Conservation (phyloP, 2,329 filamentous ascomycete genomes). For the Aphanoascus verrucosus region DNA sequence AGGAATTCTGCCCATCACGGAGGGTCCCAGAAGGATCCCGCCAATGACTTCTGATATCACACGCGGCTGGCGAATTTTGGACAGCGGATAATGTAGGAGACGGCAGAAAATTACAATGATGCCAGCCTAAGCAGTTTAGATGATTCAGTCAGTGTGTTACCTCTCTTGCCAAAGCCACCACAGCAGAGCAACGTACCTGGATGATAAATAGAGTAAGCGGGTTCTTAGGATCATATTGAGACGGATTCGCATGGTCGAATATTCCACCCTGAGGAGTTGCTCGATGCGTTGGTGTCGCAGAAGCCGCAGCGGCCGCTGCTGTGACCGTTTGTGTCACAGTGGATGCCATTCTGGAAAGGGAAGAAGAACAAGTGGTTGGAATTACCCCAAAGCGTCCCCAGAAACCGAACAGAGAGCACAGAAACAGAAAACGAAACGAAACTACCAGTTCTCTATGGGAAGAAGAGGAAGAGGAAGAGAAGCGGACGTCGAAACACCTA, state of each 20-base stretch:
- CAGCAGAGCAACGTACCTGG: constrained; percentile 41
- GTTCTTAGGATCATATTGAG: constrained; percentile 57
- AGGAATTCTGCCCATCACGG: constrained; percentile 76
- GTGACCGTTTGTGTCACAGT: constrained; percentile 8
- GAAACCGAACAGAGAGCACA: background rate
- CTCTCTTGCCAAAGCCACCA: background rate
- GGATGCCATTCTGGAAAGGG: constrained; percentile 8
- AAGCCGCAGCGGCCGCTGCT: constrained; percentile 11
- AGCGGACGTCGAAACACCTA: no score
- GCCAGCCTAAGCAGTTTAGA: constrained; percentile 41
- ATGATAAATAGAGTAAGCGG: constrained; percentile 69
- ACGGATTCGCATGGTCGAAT: constrained; percentile 59
- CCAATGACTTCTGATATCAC: constrained; percentile 78
- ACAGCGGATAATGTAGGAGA: constrained; percentile 63
- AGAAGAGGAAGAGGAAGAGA: background rate
- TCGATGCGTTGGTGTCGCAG: constrained; percentile 24
- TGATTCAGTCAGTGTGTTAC: background rate
- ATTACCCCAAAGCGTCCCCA: no score
- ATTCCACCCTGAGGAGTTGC: constrained; percentile 54
- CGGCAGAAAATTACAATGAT: constrained; percentile 69
- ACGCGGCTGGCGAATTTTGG: constrained; percentile 64
- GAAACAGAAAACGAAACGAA: background rate
- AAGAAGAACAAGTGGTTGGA: background rate
- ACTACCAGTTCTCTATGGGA: no score
- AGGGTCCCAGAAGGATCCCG: constrained; percentile 76